These are phyloP conservation scores for Penicillium antarcticum DNA, from an alignment of 495 filamentous ascomycete species.

Conservation along the genomic window DNA sequence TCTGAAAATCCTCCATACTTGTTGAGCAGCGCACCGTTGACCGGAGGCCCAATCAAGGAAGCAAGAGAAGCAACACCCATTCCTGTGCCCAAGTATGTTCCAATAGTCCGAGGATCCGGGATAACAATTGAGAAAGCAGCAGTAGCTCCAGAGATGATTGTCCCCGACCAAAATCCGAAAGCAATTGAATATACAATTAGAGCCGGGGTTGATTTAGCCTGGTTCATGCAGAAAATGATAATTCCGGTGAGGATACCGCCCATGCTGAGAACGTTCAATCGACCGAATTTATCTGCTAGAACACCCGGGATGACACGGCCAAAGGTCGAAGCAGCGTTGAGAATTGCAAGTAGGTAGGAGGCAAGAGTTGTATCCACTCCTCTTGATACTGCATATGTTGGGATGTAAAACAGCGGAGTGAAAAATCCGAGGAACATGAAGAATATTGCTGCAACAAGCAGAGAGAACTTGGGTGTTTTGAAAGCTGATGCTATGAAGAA, in stretches of 20 bases:
- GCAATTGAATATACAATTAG: constrained; percentile 29
- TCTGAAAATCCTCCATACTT: constrained; percentile 38
- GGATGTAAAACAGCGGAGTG: constrained; percentile 65
- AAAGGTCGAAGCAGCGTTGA: constrained; percentile 54
- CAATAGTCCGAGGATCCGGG: constrained; percentile 41
- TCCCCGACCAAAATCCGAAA: constrained; percentile 34
- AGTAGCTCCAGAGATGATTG: constrained; percentile 43
- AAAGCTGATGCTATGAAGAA: constrained; percentile 45
- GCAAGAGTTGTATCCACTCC: constrained; percentile 56
- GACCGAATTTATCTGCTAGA: constrained; percentile 52
- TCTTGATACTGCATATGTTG: constrained; percentile 47
- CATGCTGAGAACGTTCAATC: constrained; percentile 37
- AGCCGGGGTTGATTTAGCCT: constrained; percentile 18
- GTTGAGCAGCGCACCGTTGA: constrained; percentile 46
- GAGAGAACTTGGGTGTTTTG: constrained; percentile 25
- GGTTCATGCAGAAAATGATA: constrained; percentile 27
- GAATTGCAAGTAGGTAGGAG: constrained; percentile 60
- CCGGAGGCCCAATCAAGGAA: constrained; percentile 49
- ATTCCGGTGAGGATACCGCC: constrained; percentile 22
- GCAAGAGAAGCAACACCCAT: constrained; percentile 42
- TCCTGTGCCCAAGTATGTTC: constrained; percentile 56
- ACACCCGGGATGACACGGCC: constrained; percentile 54
- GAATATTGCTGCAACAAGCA: constrained; percentile 19
- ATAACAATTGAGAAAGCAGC: constrained; percentile 41
- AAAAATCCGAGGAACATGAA: constrained; percentile 66